Conservation (phyloP, 495 filamentous ascomycete species). For the Trichoderma gamsii region DNA sequence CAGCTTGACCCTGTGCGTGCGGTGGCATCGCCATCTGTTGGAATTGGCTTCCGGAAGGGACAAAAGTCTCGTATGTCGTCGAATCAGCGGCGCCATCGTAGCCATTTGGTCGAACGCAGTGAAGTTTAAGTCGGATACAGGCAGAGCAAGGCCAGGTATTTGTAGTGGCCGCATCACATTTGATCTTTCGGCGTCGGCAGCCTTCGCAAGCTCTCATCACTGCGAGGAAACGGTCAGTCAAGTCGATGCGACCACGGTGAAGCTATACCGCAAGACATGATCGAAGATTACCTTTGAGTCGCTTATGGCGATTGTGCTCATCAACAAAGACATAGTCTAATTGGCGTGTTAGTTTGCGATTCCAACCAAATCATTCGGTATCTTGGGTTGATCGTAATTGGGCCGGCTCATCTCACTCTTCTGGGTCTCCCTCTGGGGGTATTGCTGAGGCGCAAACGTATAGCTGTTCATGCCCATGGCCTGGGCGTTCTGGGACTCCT, state of each 20-base stretch:
- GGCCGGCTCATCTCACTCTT: slow-evolving; percentile 48
- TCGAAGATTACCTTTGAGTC: slow-evolving; percentile 72
- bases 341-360: neutral
- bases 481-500: slow-evolving; percentile 29
- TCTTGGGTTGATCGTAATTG: neutral
- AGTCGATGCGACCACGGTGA: neutral
- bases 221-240: slow-evolving; percentile 32
- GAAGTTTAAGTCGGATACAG: slow-evolving; percentile 84
- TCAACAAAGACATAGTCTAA: slow-evolving; percentile 99
- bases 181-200: slow-evolving; percentile 84
- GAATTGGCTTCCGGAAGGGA: slow-evolving; percentile 37
- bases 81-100: slow-evolving; percentile 65
- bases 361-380: neutral
- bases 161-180: slow-evolving; percentile 95
- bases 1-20: slow-evolving; percentile 30
- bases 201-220: slow-evolving; percentile 99
- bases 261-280: neutral
- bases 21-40: slow-evolving; percentile 25
- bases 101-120: slow-evolving; percentile 87
- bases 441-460: slow-evolving; percentile 50
- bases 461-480: slow-evolving; percentile 50
- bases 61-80: slow-evolving; percentile 42
- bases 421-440: slow-evolving; percentile 55
- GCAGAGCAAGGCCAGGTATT: slow-evolving; percentile 98
- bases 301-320: slow-evolving; percentile 96